Evolutionary conservation across 2,329 filamentous ascomycete genomes (phyloP), one percentile per base, ranked within the genome.

Genomic region (Hysterium pulicare): DNA sequence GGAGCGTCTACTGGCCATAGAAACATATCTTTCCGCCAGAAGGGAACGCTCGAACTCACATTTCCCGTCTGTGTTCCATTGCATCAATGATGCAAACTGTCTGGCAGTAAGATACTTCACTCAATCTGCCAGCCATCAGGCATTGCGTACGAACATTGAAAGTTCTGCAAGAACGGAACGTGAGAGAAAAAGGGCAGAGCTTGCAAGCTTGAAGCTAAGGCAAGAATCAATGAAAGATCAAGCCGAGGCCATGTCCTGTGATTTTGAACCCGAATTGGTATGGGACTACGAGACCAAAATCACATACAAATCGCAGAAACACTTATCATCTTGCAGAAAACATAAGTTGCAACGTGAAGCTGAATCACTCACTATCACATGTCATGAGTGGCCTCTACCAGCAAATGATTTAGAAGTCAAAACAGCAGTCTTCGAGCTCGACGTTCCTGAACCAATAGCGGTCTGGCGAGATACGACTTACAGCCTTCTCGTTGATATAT

Each of bases 381-480:
- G 75, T 11, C 64, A 77, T 47, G 78, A 82, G 49, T 80, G 76
- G 76, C 77, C 78, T 0, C 62, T 81, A 0, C 72, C 78, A 0
- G 21, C n/a, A 0, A 17, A 65, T 1, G 2, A 35, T 0, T 3
- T 45, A 0, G 22, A 68, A 7, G 59, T 61, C 0, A 69, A 72
- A 38, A 58, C 71, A 0, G 60, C 66, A 0, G 61, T 79, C 0
- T 81, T 80, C 36, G 77, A 81, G 13, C 33, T 47, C 8, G 38
- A 38, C 19, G 38, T 38, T 30, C 45, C 41, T 10, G 15, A 5
- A 11, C 28, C 32, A 5, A 32, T 47, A 21, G n/a, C 20, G 5
- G 33, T 21, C 2, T 47, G 45, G 45, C 40, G 45, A 3, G 41
- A 44, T 20, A 15, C 30, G 16, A 47, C 45, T 1, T 43, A 28